Evolutionary conservation across 2,329 filamentous ascomycete genomes (phyloP).

Genomic region (Chaetothyriales sp.): DNA sequence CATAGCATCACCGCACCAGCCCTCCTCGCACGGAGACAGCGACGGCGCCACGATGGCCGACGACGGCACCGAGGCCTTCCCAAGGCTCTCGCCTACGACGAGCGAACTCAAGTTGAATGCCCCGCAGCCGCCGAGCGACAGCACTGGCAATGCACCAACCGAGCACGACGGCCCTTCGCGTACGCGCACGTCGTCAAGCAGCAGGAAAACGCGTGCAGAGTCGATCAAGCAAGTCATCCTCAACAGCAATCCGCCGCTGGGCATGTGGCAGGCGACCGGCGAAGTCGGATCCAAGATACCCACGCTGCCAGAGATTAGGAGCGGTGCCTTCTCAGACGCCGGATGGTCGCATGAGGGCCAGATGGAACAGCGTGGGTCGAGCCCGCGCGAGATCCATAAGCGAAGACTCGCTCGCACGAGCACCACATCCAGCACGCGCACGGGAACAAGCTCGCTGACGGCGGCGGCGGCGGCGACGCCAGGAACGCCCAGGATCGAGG

Average conservation of each 20-base stretch:
- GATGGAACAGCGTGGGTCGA: slow-evolving; percentile 19
- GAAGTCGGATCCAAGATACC: slow-evolving; percentile 21
- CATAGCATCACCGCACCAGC: background rate
- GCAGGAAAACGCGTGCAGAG: background rate
- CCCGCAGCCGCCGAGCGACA: too few species aligned
- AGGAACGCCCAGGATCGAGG: slow-evolving; percentile 6
- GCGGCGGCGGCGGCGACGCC: slow-evolving; percentile 2
- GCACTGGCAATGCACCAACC: background rate
- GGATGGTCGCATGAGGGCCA: slow-evolving; percentile 23
- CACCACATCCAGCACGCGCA: slow-evolving; percentile 17
- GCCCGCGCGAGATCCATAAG: slow-evolving; percentile 19
- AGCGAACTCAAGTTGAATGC: background rate
- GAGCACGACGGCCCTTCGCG: background rate
- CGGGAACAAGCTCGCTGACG: slow-evolving; percentile 10
- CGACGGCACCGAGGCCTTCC: background rate
- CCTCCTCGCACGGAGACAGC: background rate
- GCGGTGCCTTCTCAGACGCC: slow-evolving; percentile 18
- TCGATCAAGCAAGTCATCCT: slow-evolving; percentile 17
- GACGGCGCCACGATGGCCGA: background rate
- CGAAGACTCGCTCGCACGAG: slow-evolving; percentile 16
- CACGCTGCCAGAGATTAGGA: slow-evolving; percentile 20
- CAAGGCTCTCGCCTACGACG: background rate
- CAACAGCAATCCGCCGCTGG: slow-evolving; percentile 21
- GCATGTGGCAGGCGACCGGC: slow-evolving; percentile 23
- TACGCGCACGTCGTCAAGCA: background rate